Conservation (phyloP, 1,139 yeast genomes). For the Maudiozyma humilis region DNA sequence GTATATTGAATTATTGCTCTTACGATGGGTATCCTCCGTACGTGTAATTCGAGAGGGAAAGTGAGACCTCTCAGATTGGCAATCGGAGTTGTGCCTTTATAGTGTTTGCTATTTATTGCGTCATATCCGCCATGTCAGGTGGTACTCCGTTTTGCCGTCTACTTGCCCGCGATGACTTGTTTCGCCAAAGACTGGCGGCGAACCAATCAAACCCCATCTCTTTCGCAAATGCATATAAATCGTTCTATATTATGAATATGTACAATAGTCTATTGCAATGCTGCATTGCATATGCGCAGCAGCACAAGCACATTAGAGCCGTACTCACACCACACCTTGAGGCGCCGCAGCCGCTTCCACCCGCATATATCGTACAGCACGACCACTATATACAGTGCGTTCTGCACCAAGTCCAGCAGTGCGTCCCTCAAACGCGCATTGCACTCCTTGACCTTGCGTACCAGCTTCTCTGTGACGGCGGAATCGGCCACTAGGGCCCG, state of each 20-base stretch:
- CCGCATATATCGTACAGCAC: constrained; percentile 19
- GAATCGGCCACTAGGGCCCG: no score
- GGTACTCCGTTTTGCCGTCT: no score
- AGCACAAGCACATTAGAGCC: constrained; percentile 19
- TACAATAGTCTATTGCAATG: not conserved
- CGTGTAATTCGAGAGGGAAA: no score
- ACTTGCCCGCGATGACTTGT: no score
- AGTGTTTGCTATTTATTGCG: no score
- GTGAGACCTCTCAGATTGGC: no score
- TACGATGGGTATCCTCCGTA: no score
- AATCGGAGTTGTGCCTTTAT: no score
- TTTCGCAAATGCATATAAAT: not conserved
- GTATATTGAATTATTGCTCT: not conserved
- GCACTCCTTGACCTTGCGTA: no score
- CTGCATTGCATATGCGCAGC: constrained; percentile 14
- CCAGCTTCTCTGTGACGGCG: constrained; percentile 15
- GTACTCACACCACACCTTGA: constrained; percentile 15
- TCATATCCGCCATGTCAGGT: no score
- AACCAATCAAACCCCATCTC: no score
- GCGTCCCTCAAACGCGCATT: constrained; percentile 9
- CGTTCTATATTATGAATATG: not conserved
- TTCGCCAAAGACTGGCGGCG: no score
- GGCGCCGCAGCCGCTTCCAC: constrained; percentile 11
- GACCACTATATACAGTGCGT: constrained; percentile 17
- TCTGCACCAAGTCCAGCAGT: constrained; percentile 22